Evolutionary conservation across 2,329 filamentous ascomycete genomes (phyloP), one percentile per base, ranked within the genome.

Genomic region (Ilyonectria destructans): DNA sequence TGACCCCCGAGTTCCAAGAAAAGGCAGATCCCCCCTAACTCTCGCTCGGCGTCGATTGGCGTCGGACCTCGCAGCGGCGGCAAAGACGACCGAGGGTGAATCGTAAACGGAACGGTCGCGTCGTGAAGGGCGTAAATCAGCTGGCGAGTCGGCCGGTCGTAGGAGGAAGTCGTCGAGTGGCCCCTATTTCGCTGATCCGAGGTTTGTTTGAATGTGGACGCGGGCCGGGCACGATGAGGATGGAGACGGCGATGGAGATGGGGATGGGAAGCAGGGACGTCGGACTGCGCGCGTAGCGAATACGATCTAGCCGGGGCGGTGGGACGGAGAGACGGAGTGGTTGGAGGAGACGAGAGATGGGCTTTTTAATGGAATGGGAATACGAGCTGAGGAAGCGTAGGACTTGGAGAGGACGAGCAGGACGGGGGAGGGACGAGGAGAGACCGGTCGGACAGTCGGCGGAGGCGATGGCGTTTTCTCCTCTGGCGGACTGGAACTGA

Each of bases 311-410:
- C 71, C 70, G 70, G 69, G 71, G 76, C 73, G 70, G 76, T 76
- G 72, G 74, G 70, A 78, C 72, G 73, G 66, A 69, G 58, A 54
- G 62, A 62, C 62, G 62, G 68, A 66, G 56, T 74, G 72, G 75
- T 72, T 76, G 75, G 71, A 71, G 61, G 68, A 65, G 65, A 71
- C 62, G 57, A 61, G 64, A 65, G 59, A 68, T 59, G 69, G 68
- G 70, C 67, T 71, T 70, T 71, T 71, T 65, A 71, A 69, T 65
- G 74, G 71, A 76, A 71, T 67, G 65, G 73, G 71, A 76, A 75
- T 75, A 78, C 76, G 75, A 78, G 74, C 69, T 71, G 69, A 69
- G 54, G 45, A 62, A 37, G 60, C 62, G 61, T 71, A 71, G 63
- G 59, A 71, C 67, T 54, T 61, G 48, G 55, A 26, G 65, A 69